phyloP scores from a whole-genome alignment of 1,139 yeast genomes.

The Protomyces lactucae-debilis region DNA sequence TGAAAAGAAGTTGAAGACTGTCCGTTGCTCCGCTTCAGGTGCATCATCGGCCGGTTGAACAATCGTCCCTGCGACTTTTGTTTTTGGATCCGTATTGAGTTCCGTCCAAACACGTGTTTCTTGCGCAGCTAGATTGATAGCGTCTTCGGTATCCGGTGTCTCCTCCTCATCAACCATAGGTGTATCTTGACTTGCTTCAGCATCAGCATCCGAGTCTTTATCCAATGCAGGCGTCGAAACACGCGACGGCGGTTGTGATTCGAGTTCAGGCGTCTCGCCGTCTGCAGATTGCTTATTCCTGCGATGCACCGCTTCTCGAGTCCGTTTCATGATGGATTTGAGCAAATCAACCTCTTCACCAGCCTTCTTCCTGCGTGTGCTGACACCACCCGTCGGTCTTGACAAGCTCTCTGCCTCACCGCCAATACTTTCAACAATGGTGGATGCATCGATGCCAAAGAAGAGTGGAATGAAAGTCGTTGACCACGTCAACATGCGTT shows the following conservation, averaged over 20 bases:
- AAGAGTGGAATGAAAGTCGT: slow-evolving; percentile 64
- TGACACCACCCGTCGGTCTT: slow-evolving; percentile 14
- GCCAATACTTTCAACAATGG: slow-evolving; percentile 9
- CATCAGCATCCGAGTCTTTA: slow-evolving; percentile 3
- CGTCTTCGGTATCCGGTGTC: slow-evolving; percentile 41
- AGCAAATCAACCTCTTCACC: slow-evolving; percentile 19
- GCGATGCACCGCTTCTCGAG: slow-evolving; percentile 47
- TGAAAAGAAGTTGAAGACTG: slow-evolving; percentile 71
- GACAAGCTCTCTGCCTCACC: slow-evolving; percentile 18
- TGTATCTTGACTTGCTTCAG: background rate
- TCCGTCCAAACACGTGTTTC: slow-evolving; percentile 66
- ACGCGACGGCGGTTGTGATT: slow-evolving; percentile 18
- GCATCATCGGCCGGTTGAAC: slow-evolving; percentile 26
- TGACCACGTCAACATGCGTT: slow-evolving; percentile 66
- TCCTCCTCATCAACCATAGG: slow-evolving; percentile 44
- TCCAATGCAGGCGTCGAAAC: slow-evolving; percentile 22
- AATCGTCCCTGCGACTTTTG: slow-evolving; percentile 30
- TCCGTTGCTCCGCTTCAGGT: slow-evolving; percentile 35
- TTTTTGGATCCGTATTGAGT: slow-evolving; percentile 31
- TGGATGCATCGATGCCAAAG: slow-evolving; percentile 48
- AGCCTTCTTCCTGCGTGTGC: slow-evolving; percentile 22
- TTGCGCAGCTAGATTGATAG: slow-evolving; percentile 40
- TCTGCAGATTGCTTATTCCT: slow-evolving; percentile 36
- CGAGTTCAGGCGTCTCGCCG: slow-evolving; percentile 35
- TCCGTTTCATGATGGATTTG: slow-evolving; percentile 45